Evolutionary conservation across 768 basidiomycete species (phyloP).

Genomic region (Mycena haematopus): DNA sequence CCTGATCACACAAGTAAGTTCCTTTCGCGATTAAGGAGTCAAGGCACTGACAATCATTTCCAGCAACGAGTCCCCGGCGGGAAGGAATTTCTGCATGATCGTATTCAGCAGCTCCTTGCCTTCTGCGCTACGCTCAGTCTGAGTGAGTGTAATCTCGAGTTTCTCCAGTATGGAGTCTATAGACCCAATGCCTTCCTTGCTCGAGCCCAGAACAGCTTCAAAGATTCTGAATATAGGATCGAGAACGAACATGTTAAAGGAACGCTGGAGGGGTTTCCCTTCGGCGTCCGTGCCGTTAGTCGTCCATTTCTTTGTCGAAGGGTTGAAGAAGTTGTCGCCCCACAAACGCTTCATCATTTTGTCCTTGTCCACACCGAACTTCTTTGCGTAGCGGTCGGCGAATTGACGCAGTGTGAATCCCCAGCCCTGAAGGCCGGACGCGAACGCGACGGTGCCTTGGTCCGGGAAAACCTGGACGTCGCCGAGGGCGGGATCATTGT

Average conservation of each 20-base stretch:
- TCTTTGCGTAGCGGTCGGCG: constrained; percentile 92
- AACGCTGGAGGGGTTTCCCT: constrained; percentile 91
- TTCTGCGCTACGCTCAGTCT: constrained; percentile 89
- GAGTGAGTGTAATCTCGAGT: constrained; percentile 87
- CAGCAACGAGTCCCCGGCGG: constrained; percentile 96
- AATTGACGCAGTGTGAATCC: constrained; percentile 99
- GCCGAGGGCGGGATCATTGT: constrained; percentile 91
- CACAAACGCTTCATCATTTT: constrained; percentile 82
- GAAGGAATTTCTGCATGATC: constrained; percentile 86
- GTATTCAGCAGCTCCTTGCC: constrained; percentile 96
- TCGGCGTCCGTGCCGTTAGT: constrained; percentile 76
- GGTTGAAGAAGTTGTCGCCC: constrained; percentile 99
- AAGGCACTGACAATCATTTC: constrained; percentile 99
- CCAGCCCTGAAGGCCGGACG: constrained; percentile 99
- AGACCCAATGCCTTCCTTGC: constrained; percentile 82
- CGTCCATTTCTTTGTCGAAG: constrained; percentile 94
- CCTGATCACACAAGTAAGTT: no score
- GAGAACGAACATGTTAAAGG: constrained; percentile 97
- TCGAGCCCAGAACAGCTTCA: constrained; percentile 98
- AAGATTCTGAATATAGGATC: constrained; percentile 99
- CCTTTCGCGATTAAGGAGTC: no score
- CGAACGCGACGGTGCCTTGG: constrained; percentile 97
- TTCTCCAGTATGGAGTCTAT: constrained; percentile 95
- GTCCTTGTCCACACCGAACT: constrained; percentile 98
- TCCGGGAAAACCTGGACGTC: constrained; percentile 99